phyloP scores from a whole-genome alignment of 2,329 filamentous ascomycete genomes.

The Arthrobotrys musiformis region DNA sequence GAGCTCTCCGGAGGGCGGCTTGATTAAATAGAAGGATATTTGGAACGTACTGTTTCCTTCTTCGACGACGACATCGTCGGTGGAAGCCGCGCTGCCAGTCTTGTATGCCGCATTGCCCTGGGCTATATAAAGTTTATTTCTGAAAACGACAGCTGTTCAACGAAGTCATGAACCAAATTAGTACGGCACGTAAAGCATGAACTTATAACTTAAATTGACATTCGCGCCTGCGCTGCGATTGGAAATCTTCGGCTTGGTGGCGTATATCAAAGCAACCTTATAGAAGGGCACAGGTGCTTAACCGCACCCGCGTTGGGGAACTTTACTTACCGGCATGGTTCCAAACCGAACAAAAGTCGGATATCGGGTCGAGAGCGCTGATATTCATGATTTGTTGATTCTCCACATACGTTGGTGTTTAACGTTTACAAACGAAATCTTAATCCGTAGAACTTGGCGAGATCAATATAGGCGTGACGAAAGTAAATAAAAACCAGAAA shows the following conservation, averaged over 20 bases:
- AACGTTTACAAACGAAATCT: no score
- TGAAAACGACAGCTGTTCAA: not conserved
- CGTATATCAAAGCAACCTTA: no score
- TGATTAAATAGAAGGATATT: no score
- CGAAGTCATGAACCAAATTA: not conserved
- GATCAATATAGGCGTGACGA: no score
- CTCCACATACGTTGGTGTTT: no score
- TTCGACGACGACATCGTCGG: not conserved
- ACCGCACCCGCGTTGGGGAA: no score
- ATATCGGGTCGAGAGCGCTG: not conserved
- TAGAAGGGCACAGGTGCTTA: no score
- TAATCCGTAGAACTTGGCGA: no score
- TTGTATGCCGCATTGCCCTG: not conserved
- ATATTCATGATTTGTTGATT: not conserved
- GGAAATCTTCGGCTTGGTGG: no score
- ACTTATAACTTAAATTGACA: not conserved
- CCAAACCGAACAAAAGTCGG: not conserved
- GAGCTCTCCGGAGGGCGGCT: no score
- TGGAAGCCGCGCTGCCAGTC: not conserved
- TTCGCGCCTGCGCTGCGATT: no score
- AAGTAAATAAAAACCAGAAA: no score
- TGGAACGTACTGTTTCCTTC: not conserved
- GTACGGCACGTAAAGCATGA: not conserved
- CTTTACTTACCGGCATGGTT: conserved; percentile 12
- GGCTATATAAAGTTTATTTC: not conserved